A percentile compares a stretch with the other conserved stretches of the same genome.
Conservation (phyloP, 768 basidiomycete species). For the Hebeloma cylindrosporum region DNA sequence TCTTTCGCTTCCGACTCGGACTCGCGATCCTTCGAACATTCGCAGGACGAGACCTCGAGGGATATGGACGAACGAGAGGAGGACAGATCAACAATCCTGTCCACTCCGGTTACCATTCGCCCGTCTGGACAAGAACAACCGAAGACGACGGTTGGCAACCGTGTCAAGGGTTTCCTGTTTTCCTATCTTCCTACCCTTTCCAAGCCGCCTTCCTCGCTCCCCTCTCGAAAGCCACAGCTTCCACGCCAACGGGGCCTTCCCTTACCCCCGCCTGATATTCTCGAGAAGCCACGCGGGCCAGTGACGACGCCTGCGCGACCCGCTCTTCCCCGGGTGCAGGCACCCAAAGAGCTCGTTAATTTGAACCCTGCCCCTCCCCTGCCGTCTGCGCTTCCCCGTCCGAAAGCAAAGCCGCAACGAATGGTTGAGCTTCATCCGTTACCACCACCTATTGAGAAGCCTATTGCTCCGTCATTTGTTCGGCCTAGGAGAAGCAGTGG, state of each 20-base stretch:
- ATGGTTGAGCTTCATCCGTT: constrained; percentile 57
- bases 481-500: constrained; percentile 61
- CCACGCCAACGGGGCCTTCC: constrained; percentile 44
- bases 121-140: too few relatives aligned
- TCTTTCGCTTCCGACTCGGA: not conserved
- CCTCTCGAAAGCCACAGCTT: constrained; percentile 20
- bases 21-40: not conserved
- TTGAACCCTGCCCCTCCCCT: constrained; percentile 55
- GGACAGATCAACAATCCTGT: too few relatives aligned
- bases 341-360: constrained; percentile 66
- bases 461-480: constrained; percentile 11
- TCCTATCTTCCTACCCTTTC: constrained; percentile 59
- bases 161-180: constrained; percentile 56
- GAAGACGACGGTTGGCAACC: constrained; percentile 41
- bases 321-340: constrained; percentile 41
- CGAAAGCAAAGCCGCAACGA: constrained; percentile 39
- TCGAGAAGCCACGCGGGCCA: constrained; percentile 51
- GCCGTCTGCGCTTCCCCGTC: constrained; percentile 44
- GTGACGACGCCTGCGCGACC: constrained; percentile 59
- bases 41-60: not conserved
- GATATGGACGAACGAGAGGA: not conserved
- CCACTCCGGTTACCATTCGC: constrained; percentile 16
- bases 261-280: constrained; percentile 54
- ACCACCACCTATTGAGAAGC: constrained; percentile 29
- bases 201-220: constrained; percentile 30